Evolutionary conservation across 495 filamentous ascomycete genomes (phyloP), one percentile per base, ranked within the genome.

Genomic region (Podospora sp.): DNA sequence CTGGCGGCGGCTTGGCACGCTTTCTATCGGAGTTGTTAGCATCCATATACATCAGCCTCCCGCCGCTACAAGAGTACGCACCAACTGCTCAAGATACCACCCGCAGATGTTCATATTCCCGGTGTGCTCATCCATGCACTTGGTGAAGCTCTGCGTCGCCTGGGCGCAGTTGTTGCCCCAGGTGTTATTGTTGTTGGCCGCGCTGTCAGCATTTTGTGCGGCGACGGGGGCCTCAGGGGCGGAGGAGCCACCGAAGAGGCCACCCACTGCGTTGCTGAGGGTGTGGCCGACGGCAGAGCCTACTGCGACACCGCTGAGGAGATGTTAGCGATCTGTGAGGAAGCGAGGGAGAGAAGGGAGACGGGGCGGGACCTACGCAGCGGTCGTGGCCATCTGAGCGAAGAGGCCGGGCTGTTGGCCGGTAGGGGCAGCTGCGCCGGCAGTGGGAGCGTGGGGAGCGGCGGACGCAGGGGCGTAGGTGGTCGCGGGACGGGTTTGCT

Each of bases 41-140:
- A 65, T 20, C 3, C 11, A 12, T 53, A n/a, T n/a, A n/a, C n/a
- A n/a, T 14, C 24, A 14, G 11, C 3, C 46, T 9, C 25, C 20
- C n/a, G n/a, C n/a, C n/a, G n/a, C 18, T 5, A 51, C 16, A 16
- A 26, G 26, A 26, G 49, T 58, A 80, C 78, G 74, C 78, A 77
- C 71, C 77, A 99, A 83, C 86, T 99, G 95, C 79, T 98, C 94
- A 72, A 99, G 79, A 78, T 99, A 99, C 95, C 95, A 99, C 68
- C 89, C 88, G 82, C 95, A 99, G 73, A 97, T 97, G 77, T 91
- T 89, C 90, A 98, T 89, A 78, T 95, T 90, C 65, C 96, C 96
- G 73, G 87, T 79, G 78, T 99, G 90, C 72, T 99, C 90, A 75
- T 97, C 93, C 87, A 99, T 88, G 86, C 95, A 99, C 81, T 90